Percentiles rank a stretch among this genome's conserved stretches.
Evolutionary conservation across 2,329 filamentous ascomycete genomes (phyloP).

Genomic region (Fusarium duplospermum): DNA sequence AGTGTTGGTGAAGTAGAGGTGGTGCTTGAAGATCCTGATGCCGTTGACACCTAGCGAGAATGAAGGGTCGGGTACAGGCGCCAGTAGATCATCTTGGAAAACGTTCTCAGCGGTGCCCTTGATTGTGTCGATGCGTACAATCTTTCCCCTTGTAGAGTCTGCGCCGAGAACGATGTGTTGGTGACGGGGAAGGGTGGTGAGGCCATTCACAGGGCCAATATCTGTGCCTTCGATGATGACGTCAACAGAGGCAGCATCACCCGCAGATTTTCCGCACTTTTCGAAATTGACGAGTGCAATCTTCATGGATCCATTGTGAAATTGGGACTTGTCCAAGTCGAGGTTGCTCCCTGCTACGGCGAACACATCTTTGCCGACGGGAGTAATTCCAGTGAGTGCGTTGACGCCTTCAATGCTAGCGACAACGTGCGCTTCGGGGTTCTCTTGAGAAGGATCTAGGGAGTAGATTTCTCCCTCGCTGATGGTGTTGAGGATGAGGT

Average conservation of each 20-base stretch:
- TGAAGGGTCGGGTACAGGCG: background rate
- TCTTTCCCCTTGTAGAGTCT: constrained; percentile 7
- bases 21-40: background rate
- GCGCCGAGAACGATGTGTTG: constrained; percentile 9
- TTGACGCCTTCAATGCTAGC: background rate
- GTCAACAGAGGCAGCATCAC: background rate
- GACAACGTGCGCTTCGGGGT: background rate
- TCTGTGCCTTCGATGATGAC: background rate
- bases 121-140: background rate
- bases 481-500: constrained; percentile 13
- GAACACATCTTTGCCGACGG: background rate
- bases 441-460: background rate
- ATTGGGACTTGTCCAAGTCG: background rate
- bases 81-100: background rate
- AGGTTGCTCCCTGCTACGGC: background rate
- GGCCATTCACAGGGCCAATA: background rate
- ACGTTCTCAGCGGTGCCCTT: background rate
- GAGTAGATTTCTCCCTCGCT: background rate
- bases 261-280: background rate
- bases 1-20: constrained; percentile 14
- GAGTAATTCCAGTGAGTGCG: background rate
- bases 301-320: background rate
- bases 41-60: constrained; percentile 5
- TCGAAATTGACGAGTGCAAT: background rate
- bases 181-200: background rate